phyloP scores from a whole-genome alignment of 2,329 filamentous ascomycete genomes.

The Dendryphion nanum region DNA sequence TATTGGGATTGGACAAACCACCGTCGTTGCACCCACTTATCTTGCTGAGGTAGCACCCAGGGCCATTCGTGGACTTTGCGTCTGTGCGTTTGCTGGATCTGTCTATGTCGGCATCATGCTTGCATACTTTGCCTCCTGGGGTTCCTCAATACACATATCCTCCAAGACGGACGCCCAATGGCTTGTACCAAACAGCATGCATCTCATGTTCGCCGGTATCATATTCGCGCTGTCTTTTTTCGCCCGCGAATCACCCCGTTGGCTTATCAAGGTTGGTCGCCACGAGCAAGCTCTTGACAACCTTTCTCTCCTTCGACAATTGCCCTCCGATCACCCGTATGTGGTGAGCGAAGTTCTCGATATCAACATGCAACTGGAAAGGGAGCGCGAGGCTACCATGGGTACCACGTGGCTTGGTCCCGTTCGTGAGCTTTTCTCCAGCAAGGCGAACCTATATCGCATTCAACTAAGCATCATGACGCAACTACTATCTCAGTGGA shows the following conservation, averaged over 20 bases:
- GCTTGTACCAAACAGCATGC: conserved; percentile 69
- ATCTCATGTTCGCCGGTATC: conserved; percentile 73
- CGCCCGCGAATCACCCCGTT: conserved; percentile 69
- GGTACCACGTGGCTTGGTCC: conserved; percentile 64
- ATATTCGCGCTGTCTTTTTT: conserved; percentile 70
- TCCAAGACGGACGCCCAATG: conserved; percentile 44
- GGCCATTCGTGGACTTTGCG: conserved; percentile 69
- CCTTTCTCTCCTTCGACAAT: conserved; percentile 59
- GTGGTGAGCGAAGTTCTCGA: conserved; percentile 60
- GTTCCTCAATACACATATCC: conserved; percentile 53
- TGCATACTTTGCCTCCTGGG: conserved; percentile 69
- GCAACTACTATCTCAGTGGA: conserved; percentile 74
- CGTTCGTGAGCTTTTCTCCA: conserved; percentile 66
- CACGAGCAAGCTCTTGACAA: conserved; percentile 57
- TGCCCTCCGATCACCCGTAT: conserved; percentile 60
- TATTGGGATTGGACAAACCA: conserved; percentile 65
- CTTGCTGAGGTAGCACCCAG: conserved; percentile 71
- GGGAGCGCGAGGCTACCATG: conserved; percentile 69
- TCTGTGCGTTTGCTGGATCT: conserved; percentile 66
- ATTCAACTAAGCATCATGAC: conserved; percentile 67
- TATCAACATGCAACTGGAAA: conserved; percentile 65
- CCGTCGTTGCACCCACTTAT: conserved; percentile 69
- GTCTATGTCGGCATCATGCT: conserved; percentile 77
- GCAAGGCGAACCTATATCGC: conserved; percentile 69
- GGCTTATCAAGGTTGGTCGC: conserved; percentile 64